A percentile compares a stretch with the other conserved stretches of the same genome.
Conservation (phyloP, 2,329 filamentous ascomycete genomes). For the Volutella citrinella region DNA sequence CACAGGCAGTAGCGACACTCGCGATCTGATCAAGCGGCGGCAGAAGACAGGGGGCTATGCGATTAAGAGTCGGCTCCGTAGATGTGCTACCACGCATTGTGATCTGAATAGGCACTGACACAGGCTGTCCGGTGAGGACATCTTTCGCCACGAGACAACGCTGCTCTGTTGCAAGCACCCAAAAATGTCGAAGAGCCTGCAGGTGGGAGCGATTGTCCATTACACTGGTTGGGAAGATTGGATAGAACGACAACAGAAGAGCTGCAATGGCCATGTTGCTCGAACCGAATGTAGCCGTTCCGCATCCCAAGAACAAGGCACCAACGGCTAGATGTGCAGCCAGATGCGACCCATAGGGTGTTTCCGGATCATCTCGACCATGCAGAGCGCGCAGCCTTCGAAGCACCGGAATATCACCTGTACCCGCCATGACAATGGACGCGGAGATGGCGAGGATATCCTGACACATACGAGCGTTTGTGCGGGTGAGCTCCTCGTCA, state of each 20-base stretch:
- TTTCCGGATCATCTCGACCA: constrained; percentile 78
- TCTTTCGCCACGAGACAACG: constrained; percentile 88
- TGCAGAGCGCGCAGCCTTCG: constrained; percentile 84
- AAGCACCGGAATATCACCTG: constrained; percentile 82
- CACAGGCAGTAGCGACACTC: constrained; percentile 57
- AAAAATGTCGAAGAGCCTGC: constrained; percentile 95
- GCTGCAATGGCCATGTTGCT: constrained; percentile 83
- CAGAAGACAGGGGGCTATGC: constrained; percentile 57
- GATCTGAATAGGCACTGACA: constrained; percentile 70
- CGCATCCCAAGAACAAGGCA: constrained; percentile 85
- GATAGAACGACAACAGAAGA: constrained; percentile 89
- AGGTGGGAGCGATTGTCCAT: constrained; percentile 94
- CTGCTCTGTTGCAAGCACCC: constrained; percentile 89
- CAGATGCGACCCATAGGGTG: constrained; percentile 89
- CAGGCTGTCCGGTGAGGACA: constrained; percentile 75
- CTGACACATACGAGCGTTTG: constrained; percentile 86
- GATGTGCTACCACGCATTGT: constrained; percentile 46
- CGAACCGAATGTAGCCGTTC: constrained; percentile 87
- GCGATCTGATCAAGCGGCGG: constrained; percentile 64
- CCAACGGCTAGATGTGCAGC: constrained; percentile 91
- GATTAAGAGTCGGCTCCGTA: constrained; percentile 36
- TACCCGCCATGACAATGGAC: constrained; percentile 92
- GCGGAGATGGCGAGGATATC: constrained; percentile 80
- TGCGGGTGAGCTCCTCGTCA: constrained; percentile 78
- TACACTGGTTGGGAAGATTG: constrained; percentile 82